Evolutionary conservation across 2,329 filamentous ascomycete genomes (phyloP).

Genomic region (Lizonia empirigonia): DNA sequence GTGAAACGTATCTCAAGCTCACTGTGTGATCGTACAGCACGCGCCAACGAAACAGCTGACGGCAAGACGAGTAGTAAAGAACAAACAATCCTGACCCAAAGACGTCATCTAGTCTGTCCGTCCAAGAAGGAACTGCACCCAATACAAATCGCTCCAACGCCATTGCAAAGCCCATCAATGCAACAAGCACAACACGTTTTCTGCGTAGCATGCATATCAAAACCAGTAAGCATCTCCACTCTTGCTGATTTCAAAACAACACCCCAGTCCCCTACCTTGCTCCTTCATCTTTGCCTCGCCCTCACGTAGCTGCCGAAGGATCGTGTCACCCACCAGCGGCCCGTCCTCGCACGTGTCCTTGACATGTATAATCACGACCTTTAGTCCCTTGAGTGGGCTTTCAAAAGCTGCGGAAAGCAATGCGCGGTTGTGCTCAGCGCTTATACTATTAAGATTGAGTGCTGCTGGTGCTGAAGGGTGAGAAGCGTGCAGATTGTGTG

Average conservation of each 20-base stretch:
- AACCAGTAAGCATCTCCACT: constrained; percentile 65
- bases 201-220: no score
- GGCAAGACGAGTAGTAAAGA: no score
- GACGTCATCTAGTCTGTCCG: no score
- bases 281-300: constrained; percentile 59
- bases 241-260: constrained; percentile 75
- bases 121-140: no score
- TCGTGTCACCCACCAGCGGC: constrained; percentile 66
- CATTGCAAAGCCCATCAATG: no score
- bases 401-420: constrained; percentile 37
- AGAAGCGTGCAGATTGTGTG: constrained; percentile 7
- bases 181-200: no score
- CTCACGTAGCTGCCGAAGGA: constrained; percentile 70
- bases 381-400: constrained; percentile 70
- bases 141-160: no score
- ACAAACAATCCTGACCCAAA: no score
- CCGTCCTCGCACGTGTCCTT: constrained; percentile 84
- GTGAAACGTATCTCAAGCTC: no score
- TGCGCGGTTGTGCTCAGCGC: constrained; percentile 36
- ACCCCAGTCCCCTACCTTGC: constrained; percentile 69
- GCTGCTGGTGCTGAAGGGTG: constrained; percentile 34
- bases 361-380: constrained; percentile 88
- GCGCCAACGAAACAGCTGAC: no score
- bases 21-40: no score
- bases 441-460: constrained; percentile 30